A percentile compares a stretch with the other conserved stretches of the same genome.
Evolutionary conservation across 2,329 filamentous ascomycete genomes (phyloP).

Genomic region (Aspergillus ruber): DNA sequence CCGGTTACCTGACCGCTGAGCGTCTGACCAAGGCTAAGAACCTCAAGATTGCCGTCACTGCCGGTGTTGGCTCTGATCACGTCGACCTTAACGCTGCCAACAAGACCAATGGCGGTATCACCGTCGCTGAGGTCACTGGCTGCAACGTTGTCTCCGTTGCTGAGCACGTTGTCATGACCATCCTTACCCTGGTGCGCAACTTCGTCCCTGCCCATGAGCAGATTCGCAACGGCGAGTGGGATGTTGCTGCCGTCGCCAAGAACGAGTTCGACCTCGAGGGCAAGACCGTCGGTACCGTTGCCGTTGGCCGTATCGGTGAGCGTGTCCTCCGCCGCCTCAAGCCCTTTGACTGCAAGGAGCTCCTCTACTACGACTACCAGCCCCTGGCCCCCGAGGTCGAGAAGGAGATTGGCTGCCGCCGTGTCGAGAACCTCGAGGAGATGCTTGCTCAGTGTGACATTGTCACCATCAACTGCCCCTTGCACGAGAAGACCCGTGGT

Average conservation of each 20-base stretch:
- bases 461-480: slow-evolving; percentile 98
- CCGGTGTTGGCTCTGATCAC: slow-evolving; percentile 97
- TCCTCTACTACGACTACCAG: slow-evolving; percentile 99
- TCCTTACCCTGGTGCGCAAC: slow-evolving; percentile 92
- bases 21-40: slow-evolving; percentile 98
- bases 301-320: slow-evolving; percentile 95
- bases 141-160: slow-evolving; percentile 98
- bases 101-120: slow-evolving; percentile 96
- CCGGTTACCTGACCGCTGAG: slow-evolving; percentile 93
- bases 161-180: slow-evolving; percentile 99
- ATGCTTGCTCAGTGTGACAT: slow-evolving; percentile 91
- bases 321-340: slow-evolving; percentile 93
- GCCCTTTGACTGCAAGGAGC: slow-evolving; percentile 98
- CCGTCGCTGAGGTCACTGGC: slow-evolving; percentile 94
- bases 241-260: slow-evolving; percentile 94
- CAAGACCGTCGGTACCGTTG: slow-evolving; percentile 97
- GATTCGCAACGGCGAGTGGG: slow-evolving; percentile 83
- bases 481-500: slow-evolving; percentile 95
- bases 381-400: slow-evolving; percentile 77
- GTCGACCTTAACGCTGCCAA: slow-evolving; percentile 95
- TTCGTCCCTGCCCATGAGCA: slow-evolving; percentile 96
- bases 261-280: slow-evolving; percentile 95
- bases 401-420: slow-evolving; percentile 90
- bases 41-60: slow-evolving; percentile 92
- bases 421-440: slow-evolving; percentile 85